Percentiles rank a stretch among this genome's conserved stretches.
Evolutionary conservation across 1,284 basidiomycete genomes (phyloP).

Genomic region (Marasmius fiardii): DNA sequence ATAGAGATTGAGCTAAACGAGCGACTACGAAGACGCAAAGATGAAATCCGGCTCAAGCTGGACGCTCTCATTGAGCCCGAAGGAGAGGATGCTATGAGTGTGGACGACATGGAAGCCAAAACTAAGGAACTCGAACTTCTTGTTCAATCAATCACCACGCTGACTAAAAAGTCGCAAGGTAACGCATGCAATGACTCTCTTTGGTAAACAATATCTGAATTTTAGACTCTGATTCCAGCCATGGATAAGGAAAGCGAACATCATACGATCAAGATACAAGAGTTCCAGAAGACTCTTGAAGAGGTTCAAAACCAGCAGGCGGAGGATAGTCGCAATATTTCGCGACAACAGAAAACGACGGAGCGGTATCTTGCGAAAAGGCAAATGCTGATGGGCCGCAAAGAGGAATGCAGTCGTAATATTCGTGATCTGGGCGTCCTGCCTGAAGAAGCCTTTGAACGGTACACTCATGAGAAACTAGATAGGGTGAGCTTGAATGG

Average conservation of each 20-base stretch:
- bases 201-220: not conserved
- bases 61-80: conserved; percentile 70
- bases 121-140: conserved; percentile 68
- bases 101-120: conserved; percentile 67
- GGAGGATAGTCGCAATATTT: conserved; percentile 83
- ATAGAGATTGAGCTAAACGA: conserved; percentile 95
- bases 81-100: conserved; percentile 53
- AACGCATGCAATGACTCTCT: not conserved
- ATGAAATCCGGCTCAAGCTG: conserved; percentile 76
- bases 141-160: conserved; percentile 59
- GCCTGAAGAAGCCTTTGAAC: conserved; percentile 96
- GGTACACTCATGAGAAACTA: conserved; percentile 81
- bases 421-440: conserved; percentile 96
- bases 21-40: conserved; percentile 72
- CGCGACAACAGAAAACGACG: conserved; percentile 90
- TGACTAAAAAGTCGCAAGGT: conserved; percentile 69
- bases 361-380: conserved; percentile 93
- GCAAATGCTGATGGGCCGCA: conserved; percentile 78
- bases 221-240: conserved; percentile 31
- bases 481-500: conserved; percentile 62
- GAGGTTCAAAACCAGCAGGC: conserved; percentile 76
- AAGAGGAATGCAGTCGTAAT: conserved; percentile 91
- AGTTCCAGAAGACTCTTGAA: conserved; percentile 67
- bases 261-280: conserved; percentile 62
- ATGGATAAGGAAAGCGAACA: conserved; percentile 73